Conservation (phyloP, 306 rosid genomes). For the Sesbania bispinosa region DNA sequence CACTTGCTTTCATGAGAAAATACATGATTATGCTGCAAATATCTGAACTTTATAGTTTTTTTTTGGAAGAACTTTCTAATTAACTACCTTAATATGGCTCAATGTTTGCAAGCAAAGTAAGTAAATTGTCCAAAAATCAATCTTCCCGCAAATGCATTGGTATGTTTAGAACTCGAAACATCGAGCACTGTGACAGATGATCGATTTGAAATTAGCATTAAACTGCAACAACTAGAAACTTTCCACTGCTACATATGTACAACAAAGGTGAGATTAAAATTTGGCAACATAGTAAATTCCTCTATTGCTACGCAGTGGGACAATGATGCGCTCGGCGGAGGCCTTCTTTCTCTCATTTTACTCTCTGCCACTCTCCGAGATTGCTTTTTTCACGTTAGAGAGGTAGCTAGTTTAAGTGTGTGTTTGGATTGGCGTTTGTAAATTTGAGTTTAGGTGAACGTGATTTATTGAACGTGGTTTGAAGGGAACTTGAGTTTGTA, state of each 20-base stretch:
- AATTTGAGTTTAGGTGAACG: too few species aligned
- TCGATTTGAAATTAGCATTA: background rate
- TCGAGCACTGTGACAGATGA: background rate
- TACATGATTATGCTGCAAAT: background rate
- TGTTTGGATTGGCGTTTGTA: too few species aligned
- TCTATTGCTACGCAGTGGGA: too few species aligned
- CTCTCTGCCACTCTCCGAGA: too few species aligned
- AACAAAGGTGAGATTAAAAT: background rate
- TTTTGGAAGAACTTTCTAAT: background rate
- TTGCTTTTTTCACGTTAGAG: too few species aligned
- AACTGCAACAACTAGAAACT: background rate
- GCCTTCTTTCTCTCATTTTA: too few species aligned
- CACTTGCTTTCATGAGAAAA: background rate
- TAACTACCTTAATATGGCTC: background rate
- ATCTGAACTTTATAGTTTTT: too few species aligned
- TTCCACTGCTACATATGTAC: background rate
- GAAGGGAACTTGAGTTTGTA: too few species aligned
- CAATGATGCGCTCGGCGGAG: too few species aligned
- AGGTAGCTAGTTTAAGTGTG: too few species aligned
- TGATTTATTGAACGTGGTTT: too few species aligned
- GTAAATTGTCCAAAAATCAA: slow-evolving; percentile 2
- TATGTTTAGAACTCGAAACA: too few species aligned
- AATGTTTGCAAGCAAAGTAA: background rate
- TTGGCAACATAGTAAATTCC: slow-evolving; percentile 10
- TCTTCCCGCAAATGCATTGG: background rate